Conservation (phyloP, 2,329 filamentous ascomycete species). For the Trichoderma oligosporum region DNA sequence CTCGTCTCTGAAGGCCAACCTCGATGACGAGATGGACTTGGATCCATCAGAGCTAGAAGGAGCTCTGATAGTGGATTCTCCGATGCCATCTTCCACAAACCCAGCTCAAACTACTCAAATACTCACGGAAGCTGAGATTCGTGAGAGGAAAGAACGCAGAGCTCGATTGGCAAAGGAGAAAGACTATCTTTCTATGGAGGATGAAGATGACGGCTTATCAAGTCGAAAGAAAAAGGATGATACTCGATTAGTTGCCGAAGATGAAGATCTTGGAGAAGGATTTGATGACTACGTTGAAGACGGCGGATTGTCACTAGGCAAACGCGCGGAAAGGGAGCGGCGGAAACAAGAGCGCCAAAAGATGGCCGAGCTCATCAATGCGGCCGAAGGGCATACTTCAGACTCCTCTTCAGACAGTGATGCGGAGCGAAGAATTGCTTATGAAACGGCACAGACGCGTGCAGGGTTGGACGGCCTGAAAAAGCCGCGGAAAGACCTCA, state of each 20-base stretch:
- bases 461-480: slow-evolving; percentile 76
- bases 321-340: slow-evolving; percentile 72
- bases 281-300: slow-evolving; percentile 92
- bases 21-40: slow-evolving; percentile 52
- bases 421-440: slow-evolving; percentile 71
- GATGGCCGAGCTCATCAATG: slow-evolving; percentile 79
- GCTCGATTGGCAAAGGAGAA: slow-evolving; percentile 70
- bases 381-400: slow-evolving; percentile 65
- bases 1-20: slow-evolving; percentile 40
- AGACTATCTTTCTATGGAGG: slow-evolving; percentile 63
- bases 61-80: slow-evolving; percentile 59
- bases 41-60: slow-evolving; percentile 61
- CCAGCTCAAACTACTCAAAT: slow-evolving; percentile 49
- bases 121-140: slow-evolving; percentile 78
- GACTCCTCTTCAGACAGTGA: slow-evolving; percentile 66
- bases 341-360: slow-evolving; percentile 63
- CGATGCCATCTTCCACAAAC: slow-evolving; percentile 30
- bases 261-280: slow-evolving; percentile 89
- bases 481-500: slow-evolving; percentile 30
- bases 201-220: slow-evolving; percentile 44
- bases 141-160: slow-evolving; percentile 84
- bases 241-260: slow-evolving; percentile 73
- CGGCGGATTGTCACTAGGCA: slow-evolving; percentile 72
- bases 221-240: slow-evolving; percentile 58
- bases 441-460: slow-evolving; percentile 80